Evolutionary conservation across 2,329 filamentous ascomycete species (phyloP), one percentile per base, ranked within the genome.

Genomic region (Colletotrichum sp.): DNA sequence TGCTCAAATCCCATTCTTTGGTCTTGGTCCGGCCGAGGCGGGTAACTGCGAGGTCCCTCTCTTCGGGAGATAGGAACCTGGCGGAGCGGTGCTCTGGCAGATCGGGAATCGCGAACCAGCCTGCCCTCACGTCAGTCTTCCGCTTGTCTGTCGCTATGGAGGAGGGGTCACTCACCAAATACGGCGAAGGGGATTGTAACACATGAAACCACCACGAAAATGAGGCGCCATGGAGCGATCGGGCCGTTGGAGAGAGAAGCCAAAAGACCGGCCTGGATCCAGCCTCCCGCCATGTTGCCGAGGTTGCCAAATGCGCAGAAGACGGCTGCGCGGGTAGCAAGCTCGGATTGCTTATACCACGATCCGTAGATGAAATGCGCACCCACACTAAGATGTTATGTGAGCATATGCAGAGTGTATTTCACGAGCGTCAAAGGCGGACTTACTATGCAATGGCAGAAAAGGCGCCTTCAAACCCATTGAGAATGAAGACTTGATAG

Each of bases 21-120:
- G 80, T 74, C n/a, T 79, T 76, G 4, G 52, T 24, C 16, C 61
- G 36, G 18, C 84, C 85, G 2, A 86, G 80, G 32, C 85, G 81
- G 52, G 76, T 79, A 3, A 83, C 80, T 1, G 86, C 85, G 71
- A 84, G 81, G 9, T 86, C 83, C 58, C 80, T 82, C 73, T 85
- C 82, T 32, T 81, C 80, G 6, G 77, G 74, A 2, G 79, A 81
- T 12, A 87, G 78, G 76, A 84, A 87, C 81, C 85, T 85, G 1
- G 86, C 86, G 36, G 82, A 82, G 38, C 81, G 83, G 75, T 87
- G 85, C 14, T 80, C 78, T 12, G 86, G 86, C 5, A 87, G 78
- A 70, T 86, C 84, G 3, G 86, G 86, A 26, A 87, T 87, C 52
- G 86, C 85, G 16, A 87, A 78, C 85, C 85, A 87, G 7, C 85